These are phyloP conservation scores for Theileria luwenshuni DNA, from an alignment of 169 alveolate genomes.

Conservation along the genomic window DNA sequence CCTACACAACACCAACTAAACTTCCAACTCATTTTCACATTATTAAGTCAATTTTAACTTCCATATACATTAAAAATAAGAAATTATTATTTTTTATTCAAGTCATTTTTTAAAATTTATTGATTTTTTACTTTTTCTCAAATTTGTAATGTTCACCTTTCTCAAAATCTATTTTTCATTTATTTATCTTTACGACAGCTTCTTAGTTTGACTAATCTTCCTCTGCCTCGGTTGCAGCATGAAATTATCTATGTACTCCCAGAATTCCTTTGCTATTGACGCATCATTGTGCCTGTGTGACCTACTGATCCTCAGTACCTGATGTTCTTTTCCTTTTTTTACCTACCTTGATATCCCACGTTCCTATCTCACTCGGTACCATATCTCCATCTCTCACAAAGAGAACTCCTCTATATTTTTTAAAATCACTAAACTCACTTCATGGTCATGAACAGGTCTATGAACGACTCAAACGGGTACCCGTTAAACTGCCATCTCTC, in stretches of 20 bases:
- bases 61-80: too few species aligned
- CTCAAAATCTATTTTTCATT: too few species aligned
- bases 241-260: conserved; percentile 66
- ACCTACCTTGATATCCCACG: conserved; percentile 65
- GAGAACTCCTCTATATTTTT: conserved; percentile 43
- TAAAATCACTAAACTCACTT: conserved; percentile 27
- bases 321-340: background rate
- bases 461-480: conserved; percentile 73
- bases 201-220: conserved; percentile 43
- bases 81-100: too few species aligned
- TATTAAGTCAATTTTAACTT: too few species aligned
- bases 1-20: too few species aligned
- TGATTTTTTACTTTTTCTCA: too few species aligned
- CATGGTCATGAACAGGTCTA: conserved; percentile 71
- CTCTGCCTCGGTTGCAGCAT: conserved; percentile 60
- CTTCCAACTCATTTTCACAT: too few species aligned
- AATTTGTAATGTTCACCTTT: too few species aligned
- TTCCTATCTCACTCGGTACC: conserved; percentile 60
- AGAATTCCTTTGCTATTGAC: conserved; percentile 62
- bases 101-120: too few species aligned
- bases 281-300: conserved; percentile 68
- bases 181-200: conserved; percentile 16
- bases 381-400: conserved; percentile 60
- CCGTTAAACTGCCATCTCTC: conserved; percentile 70
- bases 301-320: conserved; percentile 62